Base-by-base conservation (phyloP, 2,329 filamentous ascomycete genomes). In the Nemania sp. region DNA sequence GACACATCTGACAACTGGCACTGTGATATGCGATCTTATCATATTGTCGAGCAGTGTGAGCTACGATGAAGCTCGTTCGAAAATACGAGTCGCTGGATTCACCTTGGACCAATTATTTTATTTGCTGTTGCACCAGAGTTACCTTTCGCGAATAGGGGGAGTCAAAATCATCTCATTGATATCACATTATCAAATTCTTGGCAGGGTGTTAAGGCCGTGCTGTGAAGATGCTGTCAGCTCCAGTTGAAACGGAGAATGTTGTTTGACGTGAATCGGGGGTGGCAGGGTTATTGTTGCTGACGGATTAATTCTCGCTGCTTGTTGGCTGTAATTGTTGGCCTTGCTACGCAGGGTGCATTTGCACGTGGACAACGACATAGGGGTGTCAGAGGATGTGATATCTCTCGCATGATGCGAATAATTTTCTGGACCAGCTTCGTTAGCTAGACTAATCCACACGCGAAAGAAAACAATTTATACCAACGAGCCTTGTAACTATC, bases 341-440 rank as follows among this genome's bases (percentile, higher is more conserved):
- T 52, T 45, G 47, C 43, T 60, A 52, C 21, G 35, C 56, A 57
- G 47, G 29, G 50, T 57, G 48, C 48, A 56, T 59, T 56, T 46
- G 12, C 42, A 49, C 29, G 37, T 35, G 47, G 46, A 37, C 17
- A 35, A 18, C 25, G 25, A 54, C 39, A 48, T 43, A 20, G 21
- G 29, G 32, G 32, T 35, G 15, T 45, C 39, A 12, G 42, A 59
- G 50, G 61, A 54, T 50, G 34, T 46, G 51, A 59, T 65, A 59
- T 61, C 49, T 65, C 49, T 57, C 60, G 60, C 57, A 65, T 63
- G n/a, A 63, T 61, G 51, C 54, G 48, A 49, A 57, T 60, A 49
- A 64, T 59, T 61, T 65, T 62, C 55, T 64, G 57, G 57, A 59
- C 61, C 60, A 63, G 42, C 61, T 61, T 65, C 32, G 52, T 65